A percentile compares a stretch with the other conserved stretches of the same genome.
phyloP scores from a whole-genome alignment of 176 grass and related monocot genomes.

The Rhipidocladum racemiflorum region DNA sequence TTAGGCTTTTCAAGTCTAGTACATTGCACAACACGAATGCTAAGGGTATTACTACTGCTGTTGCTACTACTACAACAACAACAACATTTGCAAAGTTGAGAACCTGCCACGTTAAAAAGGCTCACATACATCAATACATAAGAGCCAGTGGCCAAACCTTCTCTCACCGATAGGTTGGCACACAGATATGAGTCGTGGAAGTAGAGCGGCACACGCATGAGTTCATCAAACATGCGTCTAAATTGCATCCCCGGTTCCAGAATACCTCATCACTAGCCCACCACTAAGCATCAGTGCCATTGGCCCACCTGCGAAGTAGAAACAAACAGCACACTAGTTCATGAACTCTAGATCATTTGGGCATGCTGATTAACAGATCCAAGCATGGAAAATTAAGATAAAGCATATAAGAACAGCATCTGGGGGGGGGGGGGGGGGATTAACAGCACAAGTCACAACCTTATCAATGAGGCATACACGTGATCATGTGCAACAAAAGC shows the following conservation, averaged over 20 bases:
- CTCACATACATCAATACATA: constrained; percentile 31
- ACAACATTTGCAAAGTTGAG: neutral
- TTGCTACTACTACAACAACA: neutral
- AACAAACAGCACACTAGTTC: neutral
- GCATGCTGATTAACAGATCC: neutral
- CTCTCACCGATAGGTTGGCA: neutral
- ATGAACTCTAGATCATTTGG: neutral
- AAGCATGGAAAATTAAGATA: neutral
- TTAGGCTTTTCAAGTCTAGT: neutral
- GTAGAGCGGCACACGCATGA: neutral
- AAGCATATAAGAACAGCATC: neutral
- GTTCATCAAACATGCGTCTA: neutral
- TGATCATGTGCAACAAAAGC: neutral
- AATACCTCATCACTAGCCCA: neutral
- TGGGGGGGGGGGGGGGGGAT: too few relatives aligned
- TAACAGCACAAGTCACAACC: too few relatives aligned
- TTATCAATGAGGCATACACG: neutral
- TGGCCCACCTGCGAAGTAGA: constrained; percentile 17
- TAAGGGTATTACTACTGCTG: constrained; percentile 20
- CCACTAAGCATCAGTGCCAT: neutral
- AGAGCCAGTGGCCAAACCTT: neutral
- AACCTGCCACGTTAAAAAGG: constrained; percentile 14
- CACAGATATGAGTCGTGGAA: constrained; percentile 31
- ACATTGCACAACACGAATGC: constrained; percentile 25
- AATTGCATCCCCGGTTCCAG: constrained; percentile 4